Evolutionary conservation across 2,329 filamentous ascomycete genomes (phyloP).

Genomic region (Neophaeococcomyces aloes): DNA sequence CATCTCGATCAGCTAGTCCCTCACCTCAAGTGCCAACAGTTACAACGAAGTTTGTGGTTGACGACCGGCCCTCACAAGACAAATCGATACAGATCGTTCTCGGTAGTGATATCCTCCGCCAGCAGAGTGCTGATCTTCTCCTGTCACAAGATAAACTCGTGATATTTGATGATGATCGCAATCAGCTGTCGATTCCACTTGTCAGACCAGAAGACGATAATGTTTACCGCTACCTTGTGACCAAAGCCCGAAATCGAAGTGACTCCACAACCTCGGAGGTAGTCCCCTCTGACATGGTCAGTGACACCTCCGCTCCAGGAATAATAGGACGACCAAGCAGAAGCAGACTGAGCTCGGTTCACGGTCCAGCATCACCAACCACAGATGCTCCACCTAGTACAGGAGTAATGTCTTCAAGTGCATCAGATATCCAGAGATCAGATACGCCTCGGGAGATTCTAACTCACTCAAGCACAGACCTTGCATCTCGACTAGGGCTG

Average conservation of each 20-base stretch:
- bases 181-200: constrained; percentile 80
- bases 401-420: neutral
- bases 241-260: constrained; percentile 31
- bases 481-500: neutral
- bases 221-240: constrained; percentile 66
- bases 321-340: constrained; percentile 26
- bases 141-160: constrained; percentile 87
- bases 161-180: constrained; percentile 74
- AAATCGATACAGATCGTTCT: constrained; percentile 72
- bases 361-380: constrained; percentile 21
- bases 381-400: constrained; percentile 10
- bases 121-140: constrained; percentile 79
- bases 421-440: neutral
- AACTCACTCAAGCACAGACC: neutral
- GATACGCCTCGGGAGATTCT: constrained; percentile 4
- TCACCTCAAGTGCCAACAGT: constrained; percentile 72
- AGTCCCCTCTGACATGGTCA: constrained; percentile 16
- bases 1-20: constrained; percentile 61
- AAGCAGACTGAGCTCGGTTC: constrained; percentile 16
- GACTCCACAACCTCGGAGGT: constrained; percentile 14
- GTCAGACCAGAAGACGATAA: constrained; percentile 82
- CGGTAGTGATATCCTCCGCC: constrained; percentile 75
- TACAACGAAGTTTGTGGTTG: constrained; percentile 66
- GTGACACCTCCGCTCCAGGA: constrained; percentile 23
- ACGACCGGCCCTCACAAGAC: constrained; percentile 39